Evolutionary conservation across 1,284 basidiomycete species (phyloP).

Genomic region (Cryptococcus jaspeensis): DNA sequence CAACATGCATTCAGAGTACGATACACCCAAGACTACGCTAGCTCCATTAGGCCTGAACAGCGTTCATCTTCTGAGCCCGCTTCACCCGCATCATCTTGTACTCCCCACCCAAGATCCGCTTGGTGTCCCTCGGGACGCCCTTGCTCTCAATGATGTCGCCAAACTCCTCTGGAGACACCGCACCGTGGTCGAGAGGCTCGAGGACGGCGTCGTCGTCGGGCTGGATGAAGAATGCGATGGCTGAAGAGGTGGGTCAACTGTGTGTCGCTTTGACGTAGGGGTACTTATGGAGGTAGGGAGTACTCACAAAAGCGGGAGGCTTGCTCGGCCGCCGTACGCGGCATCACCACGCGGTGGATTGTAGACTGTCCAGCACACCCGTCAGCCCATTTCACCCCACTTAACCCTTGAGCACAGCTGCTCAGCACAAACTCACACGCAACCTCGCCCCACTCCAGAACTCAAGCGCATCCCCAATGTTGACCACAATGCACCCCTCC

Average conservation of each 20-base stretch:
- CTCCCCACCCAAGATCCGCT: constrained; percentile 5
- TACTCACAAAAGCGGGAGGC: constrained; percentile 12
- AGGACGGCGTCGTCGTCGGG: constrained; percentile 10
- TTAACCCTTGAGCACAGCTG: no score
- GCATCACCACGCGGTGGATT: constrained; percentile 16
- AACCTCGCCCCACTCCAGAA: constrained; percentile 14
- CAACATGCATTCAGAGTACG: no score
- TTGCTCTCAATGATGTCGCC: constrained; percentile 10
- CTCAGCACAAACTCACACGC: constrained; percentile 2
- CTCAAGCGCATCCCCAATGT: constrained; percentile 42
- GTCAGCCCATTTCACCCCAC: neutral
- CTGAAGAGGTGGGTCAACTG: neutral
- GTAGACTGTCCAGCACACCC: constrained; percentile 8
- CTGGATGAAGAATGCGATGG: constrained; percentile 15
- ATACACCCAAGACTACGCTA: no score
- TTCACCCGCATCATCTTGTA: no score
- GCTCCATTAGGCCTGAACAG: no score
- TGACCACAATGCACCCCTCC: constrained; percentile 36
- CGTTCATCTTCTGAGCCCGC: no score
- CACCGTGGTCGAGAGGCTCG: constrained; percentile 4
- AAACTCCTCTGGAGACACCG: constrained; percentile 1
- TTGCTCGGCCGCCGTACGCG: constrained; percentile 2
- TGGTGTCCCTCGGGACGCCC: constrained; percentile 11
- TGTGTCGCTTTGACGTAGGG: neutral
- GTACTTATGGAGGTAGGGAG: neutral